Percentiles rank a stretch among this genome's conserved stretches.
Conservation (phyloP, 805 yeast genomes). For the Saccharomyces mikatae region DNA sequence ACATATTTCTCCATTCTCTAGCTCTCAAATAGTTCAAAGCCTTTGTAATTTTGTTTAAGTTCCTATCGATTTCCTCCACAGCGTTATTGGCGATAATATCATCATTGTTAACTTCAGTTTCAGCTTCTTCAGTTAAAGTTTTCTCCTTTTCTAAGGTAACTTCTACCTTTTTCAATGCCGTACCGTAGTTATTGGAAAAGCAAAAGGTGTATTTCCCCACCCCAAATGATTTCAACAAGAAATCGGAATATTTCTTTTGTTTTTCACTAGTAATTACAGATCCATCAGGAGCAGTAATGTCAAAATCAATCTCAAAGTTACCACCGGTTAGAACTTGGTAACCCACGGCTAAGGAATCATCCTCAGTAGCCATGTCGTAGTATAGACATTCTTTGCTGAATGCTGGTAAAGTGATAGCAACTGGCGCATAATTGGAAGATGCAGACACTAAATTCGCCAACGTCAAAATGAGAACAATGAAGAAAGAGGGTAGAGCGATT, state of each 20-base stretch:
- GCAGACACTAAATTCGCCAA: constrained; percentile 11
- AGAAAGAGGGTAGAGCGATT: background rate
- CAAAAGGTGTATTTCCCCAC: constrained; percentile 61
- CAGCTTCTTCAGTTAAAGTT: constrained; percentile 26
- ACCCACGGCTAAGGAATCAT: constrained; percentile 35
- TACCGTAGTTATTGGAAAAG: constrained; percentile 55
- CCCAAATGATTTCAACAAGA: constrained; percentile 47
- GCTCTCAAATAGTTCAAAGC: constrained; percentile 83
- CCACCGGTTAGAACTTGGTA: constrained; percentile 59
- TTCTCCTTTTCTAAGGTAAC: constrained; percentile 49
- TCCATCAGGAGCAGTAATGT: constrained; percentile 49
- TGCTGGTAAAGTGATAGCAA: constrained; percentile 33
- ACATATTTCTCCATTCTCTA: constrained; percentile 94
- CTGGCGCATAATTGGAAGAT: constrained; percentile 29
- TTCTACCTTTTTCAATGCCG: constrained; percentile 58
- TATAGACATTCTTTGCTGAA: constrained; percentile 40
- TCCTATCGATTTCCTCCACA: constrained; percentile 49
- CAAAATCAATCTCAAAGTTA: constrained; percentile 57
- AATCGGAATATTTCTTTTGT: constrained; percentile 59
- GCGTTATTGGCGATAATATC: constrained; percentile 48
- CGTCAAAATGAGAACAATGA: background rate
- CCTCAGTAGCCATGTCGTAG: constrained; percentile 30
- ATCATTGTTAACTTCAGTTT: constrained; percentile 39
- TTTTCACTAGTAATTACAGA: constrained; percentile 40
- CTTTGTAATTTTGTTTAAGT: constrained; percentile 49